Conservation (phyloP, 176 grass and related monocot genomes). For the barley (Hordeum vulgare) region DNA sequence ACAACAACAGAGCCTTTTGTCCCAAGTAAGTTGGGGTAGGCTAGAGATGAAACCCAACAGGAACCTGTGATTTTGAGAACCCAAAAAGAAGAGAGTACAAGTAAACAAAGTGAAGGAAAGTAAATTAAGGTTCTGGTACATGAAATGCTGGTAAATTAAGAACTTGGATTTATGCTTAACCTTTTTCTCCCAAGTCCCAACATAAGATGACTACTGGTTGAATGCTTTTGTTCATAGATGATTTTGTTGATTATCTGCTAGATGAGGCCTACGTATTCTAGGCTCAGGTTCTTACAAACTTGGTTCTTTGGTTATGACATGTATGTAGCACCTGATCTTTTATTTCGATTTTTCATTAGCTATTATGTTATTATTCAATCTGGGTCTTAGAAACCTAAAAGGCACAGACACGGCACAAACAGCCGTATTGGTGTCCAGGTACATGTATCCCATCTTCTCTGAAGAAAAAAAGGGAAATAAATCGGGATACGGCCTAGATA, state of each 20-base stretch:
- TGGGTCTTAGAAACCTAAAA: not conserved
- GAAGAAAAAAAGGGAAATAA: too few relatives aligned
- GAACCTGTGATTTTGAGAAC: too few relatives aligned
- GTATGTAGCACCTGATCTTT: not conserved
- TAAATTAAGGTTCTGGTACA: too few relatives aligned
- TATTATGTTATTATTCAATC: not conserved
- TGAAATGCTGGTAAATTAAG: not conserved
- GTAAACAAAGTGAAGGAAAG: too few relatives aligned
- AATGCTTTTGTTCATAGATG: not conserved
- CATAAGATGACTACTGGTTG: constrained; percentile 6
- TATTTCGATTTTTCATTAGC: not conserved
- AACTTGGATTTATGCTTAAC: not conserved
- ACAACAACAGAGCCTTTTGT: too few relatives aligned
- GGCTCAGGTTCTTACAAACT: not conserved
- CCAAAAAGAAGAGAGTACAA: too few relatives aligned
- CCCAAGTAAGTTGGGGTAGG: too few relatives aligned
- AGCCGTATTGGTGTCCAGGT: too few relatives aligned
- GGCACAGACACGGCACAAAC: too few relatives aligned
- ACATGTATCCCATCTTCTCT: too few relatives aligned
- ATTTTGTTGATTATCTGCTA: not conserved
- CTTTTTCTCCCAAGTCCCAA: not conserved
- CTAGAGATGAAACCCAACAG: too few relatives aligned
- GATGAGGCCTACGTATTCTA: not conserved
- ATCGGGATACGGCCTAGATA: too few relatives aligned
- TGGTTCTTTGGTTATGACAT: constrained; percentile 9